Evolutionary conservation across 352 stramenopile species (phyloP), one percentile per base, ranked within the genome.

Genomic region (Phytophthora capsici): DNA sequence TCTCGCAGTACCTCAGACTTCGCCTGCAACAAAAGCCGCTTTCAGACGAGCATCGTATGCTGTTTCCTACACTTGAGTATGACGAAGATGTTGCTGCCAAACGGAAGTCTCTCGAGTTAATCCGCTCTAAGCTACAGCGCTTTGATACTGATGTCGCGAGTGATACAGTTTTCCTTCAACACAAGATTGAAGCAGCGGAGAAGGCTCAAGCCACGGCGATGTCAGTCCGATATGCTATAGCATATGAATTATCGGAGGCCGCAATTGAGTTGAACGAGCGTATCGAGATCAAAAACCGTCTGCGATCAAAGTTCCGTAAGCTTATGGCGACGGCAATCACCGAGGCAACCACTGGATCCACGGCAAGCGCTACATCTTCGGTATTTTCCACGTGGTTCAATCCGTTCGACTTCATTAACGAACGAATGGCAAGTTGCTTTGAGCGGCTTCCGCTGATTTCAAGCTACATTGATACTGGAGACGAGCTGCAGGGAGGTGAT

Each of bases 141-240:
- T 86, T 91, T 20, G 87, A 95, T 49, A 69, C 57, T 0, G 75
- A 86, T 48, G 74, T 92, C n/a, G 82, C 84, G n/a, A 82, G 69
- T 44, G 87, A 95, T 45, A 90, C 82, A 4, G 66, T 72, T 22
- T 76, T 90, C 3, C 62, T 95, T 13, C 87, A 88, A 19, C 69
- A 77, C 1, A 95, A 95, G 62, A 93, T 93, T 53, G 87, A 94
- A 40, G 61, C 48, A n/a, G 78, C 84, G 2, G 82, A 94, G 57
- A 82, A 75, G 34, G 74, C 70, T 1, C 74, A 90, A 23, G 86
- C 78, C 1, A 58, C 78, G 20, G 79, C 83, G 1, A 82, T 86
- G 17, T 79, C 74, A 3, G 43, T 81, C 19, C 72, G 89, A 19
- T 78, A 86, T 22, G 69, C 66, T 47, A 75, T 73, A 22, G 84